Conservation (phyloP, 352 stramenopile genomes). For the Phytopythium ostracodes region DNA sequence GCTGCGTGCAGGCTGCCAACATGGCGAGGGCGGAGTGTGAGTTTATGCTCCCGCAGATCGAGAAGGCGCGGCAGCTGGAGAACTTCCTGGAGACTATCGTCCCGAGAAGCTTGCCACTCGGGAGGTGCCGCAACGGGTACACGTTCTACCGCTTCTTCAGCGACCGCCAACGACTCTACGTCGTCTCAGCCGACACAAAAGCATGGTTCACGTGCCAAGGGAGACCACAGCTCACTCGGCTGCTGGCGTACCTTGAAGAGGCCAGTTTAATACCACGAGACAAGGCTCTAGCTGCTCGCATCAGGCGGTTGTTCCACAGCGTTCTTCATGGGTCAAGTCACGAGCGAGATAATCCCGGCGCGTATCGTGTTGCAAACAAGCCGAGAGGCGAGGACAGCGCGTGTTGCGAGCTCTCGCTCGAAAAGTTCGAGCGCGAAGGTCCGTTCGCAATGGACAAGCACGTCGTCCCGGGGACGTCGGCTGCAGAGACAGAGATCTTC, state of each 20-base stretch:
- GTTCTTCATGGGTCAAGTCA: conserved; percentile 20
- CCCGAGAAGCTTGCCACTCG: conserved; percentile 53
- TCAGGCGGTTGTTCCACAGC: conserved; percentile 38
- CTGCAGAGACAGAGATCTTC: conserved; percentile 44
- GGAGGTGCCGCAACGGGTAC: conserved; percentile 47
- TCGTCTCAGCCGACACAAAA: conserved; percentile 38
- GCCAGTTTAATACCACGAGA: conserved; percentile 21
- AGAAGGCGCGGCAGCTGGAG: conserved; percentile 49
- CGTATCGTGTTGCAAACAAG: not conserved
- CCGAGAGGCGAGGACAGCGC: conserved; percentile 10
- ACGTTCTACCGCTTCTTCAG: conserved; percentile 66
- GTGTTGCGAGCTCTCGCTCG: conserved; percentile 34
- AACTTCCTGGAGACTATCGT: conserved; percentile 58
- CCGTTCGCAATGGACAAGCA: conserved; percentile 47
- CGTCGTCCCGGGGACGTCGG: conserved; percentile 29
- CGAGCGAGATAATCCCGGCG: not conserved
- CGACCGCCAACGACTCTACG: conserved; percentile 49
- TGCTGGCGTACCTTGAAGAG: conserved; percentile 58
- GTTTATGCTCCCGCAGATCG: conserved; percentile 38
- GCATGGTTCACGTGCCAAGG: conserved; percentile 36
- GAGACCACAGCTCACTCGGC: conserved; percentile 20
- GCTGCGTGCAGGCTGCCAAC: conserved; percentile 59
- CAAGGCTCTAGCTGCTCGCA: conserved; percentile 19
- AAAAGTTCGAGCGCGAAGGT: conserved; percentile 28
- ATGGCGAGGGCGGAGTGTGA: conserved; percentile 58